Base-by-base conservation (phyloP, 2,329 filamentous ascomycete genomes). In the Macrophomina pseudophaseolina region DNA sequence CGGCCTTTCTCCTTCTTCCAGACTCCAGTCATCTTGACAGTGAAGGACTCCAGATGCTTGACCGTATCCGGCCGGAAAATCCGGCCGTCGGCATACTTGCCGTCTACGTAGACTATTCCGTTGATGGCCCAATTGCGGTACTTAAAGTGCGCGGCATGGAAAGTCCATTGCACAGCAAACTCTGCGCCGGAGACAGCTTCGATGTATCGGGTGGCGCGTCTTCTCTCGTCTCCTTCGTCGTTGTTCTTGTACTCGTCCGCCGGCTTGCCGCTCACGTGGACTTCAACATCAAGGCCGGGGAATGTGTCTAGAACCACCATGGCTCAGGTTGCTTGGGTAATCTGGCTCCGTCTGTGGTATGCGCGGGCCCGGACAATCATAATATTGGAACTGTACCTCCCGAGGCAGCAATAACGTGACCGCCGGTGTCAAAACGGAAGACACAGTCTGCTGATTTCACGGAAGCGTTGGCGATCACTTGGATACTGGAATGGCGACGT, bases 171-270 rank as follows among this genome's bases (percentile, higher is more conserved):
- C 2, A 75, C 60, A 4, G 44, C 64, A 51, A 79, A 77, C 5
- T 73, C 64, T 0, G 71, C 70, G 9, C 70, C 74, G 2, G 74
- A 73, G 2, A 54, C 66, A 0, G 74, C 72, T 63, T 79, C 74
- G 33, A 80, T 69, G 54, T 78, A 79, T 18, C 73, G 79, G 0
- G 71, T 73, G 4, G 72, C 64, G 0, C 65, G 66, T 2, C 60
- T 69, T 0, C 49, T 30, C 4, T 28, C 16, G 38, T 44, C 42
- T 2, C 35, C 30, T 11, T 64, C 30, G 1, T 72, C 68, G 33
- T 64, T 40, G 2, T 76, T 71, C 5, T 73, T 70, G 52, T 73
- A 75, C 52, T 79, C 75, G 18, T 69, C 42, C 9, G 75, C 62
- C 0, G 68, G 33, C 0, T 40, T 42, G 4, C 69, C 70, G 16